Evolutionary conservation across 2,329 filamentous ascomycete species (phyloP).

Genomic region (Alternaria triticina): DNA sequence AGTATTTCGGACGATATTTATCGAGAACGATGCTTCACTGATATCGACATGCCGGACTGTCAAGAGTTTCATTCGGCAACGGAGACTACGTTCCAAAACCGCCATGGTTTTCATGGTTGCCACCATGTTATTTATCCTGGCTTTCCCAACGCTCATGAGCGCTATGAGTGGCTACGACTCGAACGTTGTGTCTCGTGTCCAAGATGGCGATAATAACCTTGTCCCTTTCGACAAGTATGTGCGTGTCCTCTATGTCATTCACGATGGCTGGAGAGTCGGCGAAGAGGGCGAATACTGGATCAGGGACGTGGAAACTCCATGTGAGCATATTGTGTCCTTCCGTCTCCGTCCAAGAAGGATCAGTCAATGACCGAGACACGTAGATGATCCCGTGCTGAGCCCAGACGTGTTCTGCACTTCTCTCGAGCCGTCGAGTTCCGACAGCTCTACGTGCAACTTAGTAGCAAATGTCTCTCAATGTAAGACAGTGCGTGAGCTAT

Average conservation of each 20-base stretch:
- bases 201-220: not conserved
- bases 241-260: not conserved
- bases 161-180: not conserved
- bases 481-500: not conserved
- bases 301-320: fast-evolving
- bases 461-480: not conserved
- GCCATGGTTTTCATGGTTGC: not conserved
- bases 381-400: not conserved
- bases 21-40: not conserved
- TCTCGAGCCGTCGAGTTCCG: not conserved
- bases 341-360: not conserved
- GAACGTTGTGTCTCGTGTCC: not conserved
- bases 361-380: not conserved
- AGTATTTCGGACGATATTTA: not conserved
- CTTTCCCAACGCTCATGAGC: not conserved
- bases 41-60: not conserved
- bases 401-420: fast-evolving
- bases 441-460: not conserved
- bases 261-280: not conserved
- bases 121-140: not conserved
- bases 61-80: not conserved
- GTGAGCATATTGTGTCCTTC: not conserved
- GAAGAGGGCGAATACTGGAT: not conserved
- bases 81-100: not conserved
- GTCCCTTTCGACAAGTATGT: not conserved